Evolutionary conservation across 2,329 filamentous ascomycete genomes (phyloP).

Genomic region (Raffaelea albimanens): DNA sequence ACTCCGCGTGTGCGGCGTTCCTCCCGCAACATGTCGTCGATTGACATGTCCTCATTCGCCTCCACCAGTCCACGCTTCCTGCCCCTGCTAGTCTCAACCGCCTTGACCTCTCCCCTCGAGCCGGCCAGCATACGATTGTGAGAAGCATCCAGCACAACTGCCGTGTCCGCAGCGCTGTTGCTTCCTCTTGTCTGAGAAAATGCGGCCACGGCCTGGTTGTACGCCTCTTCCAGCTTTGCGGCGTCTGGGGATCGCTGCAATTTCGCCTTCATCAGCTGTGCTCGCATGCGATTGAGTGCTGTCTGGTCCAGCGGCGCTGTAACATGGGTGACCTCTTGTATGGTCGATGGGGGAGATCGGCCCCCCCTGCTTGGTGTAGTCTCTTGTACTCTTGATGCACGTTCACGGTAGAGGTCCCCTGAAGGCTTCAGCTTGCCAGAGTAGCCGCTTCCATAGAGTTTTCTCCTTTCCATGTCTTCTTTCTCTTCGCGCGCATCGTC

Average conservation of each 20-base stretch:
- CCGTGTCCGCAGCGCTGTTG: conserved; percentile 39
- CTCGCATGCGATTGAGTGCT: conserved; percentile 77
- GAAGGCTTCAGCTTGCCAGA: conserved; percentile 77
- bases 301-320: conserved; percentile 61
- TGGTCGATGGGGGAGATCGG: no score
- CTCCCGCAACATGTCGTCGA: conserved; percentile 95
- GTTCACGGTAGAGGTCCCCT: conserved; percentile 74
- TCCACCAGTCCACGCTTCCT: conserved; percentile 75
- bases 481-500: conserved; percentile 91
- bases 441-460: conserved; percentile 77
- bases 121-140: conserved; percentile 84
- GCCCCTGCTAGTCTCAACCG: conserved; percentile 70
- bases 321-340: neutral
- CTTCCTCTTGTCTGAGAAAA: conserved; percentile 34
- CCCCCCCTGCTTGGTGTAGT: conserved; percentile 2
- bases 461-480: conserved; percentile 75
- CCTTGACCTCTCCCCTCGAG: conserved; percentile 60
- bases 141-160: conserved; percentile 78
- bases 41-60: conserved; percentile 90
- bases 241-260: conserved; percentile 68
- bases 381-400: conserved; percentile 24
- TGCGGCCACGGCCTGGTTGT: conserved; percentile 63
- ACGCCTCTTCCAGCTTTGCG: conserved; percentile 70
- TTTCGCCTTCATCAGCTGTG: conserved; percentile 93
- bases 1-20: conserved; percentile 77